Base-by-base conservation (phyloP, 2,329 filamentous ascomycete species). In the Fusarium sp. region DNA sequence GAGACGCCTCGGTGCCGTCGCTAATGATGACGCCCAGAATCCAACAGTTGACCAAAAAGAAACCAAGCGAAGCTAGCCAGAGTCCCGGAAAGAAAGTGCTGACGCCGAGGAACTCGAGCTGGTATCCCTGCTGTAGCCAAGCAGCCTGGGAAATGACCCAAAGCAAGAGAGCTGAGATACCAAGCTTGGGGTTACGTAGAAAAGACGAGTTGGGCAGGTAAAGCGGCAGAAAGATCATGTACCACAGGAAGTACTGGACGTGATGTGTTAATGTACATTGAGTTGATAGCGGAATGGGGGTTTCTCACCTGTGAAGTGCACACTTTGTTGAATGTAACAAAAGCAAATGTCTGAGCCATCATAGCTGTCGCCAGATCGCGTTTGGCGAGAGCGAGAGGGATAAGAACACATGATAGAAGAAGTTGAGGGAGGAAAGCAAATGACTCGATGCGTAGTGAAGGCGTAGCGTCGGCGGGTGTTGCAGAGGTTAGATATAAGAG, bases 261-360 rank as follows among this genome's bases (percentile, higher is more conserved):
- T 12, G 1, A 2, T 6, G 13, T n/a, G 48, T 72, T 32, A 74
- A 65, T 34, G 38, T 9, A 12, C 11, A 25, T 12, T 40, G 19
- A 15, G 8, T 13, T 34, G 10, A 4, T 19, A 26, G 13, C 15
- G 29, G 5, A 9, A 10, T n/a, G 15, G 32, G 15, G 24, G 0
- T 19, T 39, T 73, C 83, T 64, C 84, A 95, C 92, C 85, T 98
- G 94, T 72, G 93, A 97, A 4, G 95, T 99, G 83, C 94, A 98
- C 61, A 99, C 95, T 80, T 99, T 99, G 80, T 99, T 99, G 70
- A 98, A 98, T 0, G 93, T 89, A 5, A 98, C 95, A 76, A 99
- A 99, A 0, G 94, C 92, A 77, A 97, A 97, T 0, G 95, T 98
- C 78, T 99, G 95, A 5, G 92, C 92, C 61, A 98, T 85, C 91